Evolutionary conservation across 1,139 yeast genomes (phyloP), one percentile per base, ranked within the genome.

Genomic region (Taiozyma sp.): DNA sequence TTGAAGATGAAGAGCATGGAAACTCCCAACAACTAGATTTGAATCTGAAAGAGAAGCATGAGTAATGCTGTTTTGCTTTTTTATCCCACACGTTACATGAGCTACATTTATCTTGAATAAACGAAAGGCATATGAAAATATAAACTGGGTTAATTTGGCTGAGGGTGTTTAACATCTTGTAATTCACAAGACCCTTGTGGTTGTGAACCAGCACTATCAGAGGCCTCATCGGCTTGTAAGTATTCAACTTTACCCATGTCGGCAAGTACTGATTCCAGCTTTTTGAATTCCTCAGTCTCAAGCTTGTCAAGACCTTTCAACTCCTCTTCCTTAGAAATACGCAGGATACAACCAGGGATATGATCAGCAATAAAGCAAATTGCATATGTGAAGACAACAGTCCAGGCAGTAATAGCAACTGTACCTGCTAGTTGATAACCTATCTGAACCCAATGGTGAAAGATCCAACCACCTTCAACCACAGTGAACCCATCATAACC

Each of bases 381-480:
- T 1, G 69, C 57, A 48, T 72, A 62, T 1, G 81, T 73, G 48
- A 71, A 70, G 39, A 68, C 69, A 29, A 66, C 62, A 1, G 80
- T 70, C 80, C 80, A 78, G 2, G 67, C 70, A 19, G 64, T 57
- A 48, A 70, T 71, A 1, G 76, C 60, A 40, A 60, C 53, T 63
- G 72, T 68, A 28, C 75, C 78, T 7, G 81, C 80, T 45, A 78
- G 62, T 61, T 78, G 80, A 54, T 75, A 74, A 29, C 81, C 82
- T 66, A 78, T 65, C 62, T 78, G 82, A 27, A 60, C 64, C 72
- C 75, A 78, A 57, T 78, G 69, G 49, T 76, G 79, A 62, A 69
- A 73, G 49, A 77, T 70, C 82, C 82, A 78, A 30, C 81, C 81
- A 43, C 79, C 78, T 5, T 62, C 68, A 51, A 75, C 76, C 38